Evolutionary conservation across 176 grass and related monocot species (phyloP).

Genomic region (sorghum (Sorghum bicolor)): Sorghum_bicolor_NCBIv3 NC_012872.2:66367001-66367500

Average conservation of each 20-base stretch:
- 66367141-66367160: neutral
- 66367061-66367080: neutral
- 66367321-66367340: neutral
- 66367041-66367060: neutral
- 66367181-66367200: neutral
- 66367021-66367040: neutral
- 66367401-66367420: neutral
- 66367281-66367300: neutral
- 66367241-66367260: neutral
- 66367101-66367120: neutral
- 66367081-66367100: neutral
- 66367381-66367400: neutral
- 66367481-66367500: neutral
- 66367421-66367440: neutral
- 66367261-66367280: neutral
- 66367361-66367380: neutral
- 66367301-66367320: neutral
- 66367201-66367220: neutral
- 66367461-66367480: neutral
- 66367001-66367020: constrained; percentile 10
- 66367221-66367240: neutral
- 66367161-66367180: neutral
- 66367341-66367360: neutral
- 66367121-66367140: neutral
- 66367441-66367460: neutral